Evolutionary conservation across 768 basidiomycete species (phyloP), one percentile per base, ranked within the genome.

Genomic region (Cystobasidium tubakii): DNA sequence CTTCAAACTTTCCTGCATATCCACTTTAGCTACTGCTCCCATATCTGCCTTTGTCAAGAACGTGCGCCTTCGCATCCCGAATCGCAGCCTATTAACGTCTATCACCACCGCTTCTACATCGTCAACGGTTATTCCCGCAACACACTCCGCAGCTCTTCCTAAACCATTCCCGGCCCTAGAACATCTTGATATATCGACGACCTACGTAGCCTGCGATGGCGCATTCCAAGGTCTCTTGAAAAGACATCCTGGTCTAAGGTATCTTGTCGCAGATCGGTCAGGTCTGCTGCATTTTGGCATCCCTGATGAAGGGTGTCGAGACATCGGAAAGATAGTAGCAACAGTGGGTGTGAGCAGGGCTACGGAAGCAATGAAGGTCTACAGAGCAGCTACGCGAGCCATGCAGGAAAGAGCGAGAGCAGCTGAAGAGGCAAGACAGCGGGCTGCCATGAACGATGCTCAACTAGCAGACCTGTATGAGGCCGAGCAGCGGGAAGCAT

Each of bases 261-360:
- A 90, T 77, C 82, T 96, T 50, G 82, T 93, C 25, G 79, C 92
- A 23, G 92, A 95, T 77, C 84, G 83, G 4, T 90, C 89, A 77
- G 81, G 83, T 1, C 78, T 87, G 13, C 81, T 88, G 63, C 84
- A 86, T 4, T 85, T 83, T 1, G 86, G 86, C 1, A 77, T 75
- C 12, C 54, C 62, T 21, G 75, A 75, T 1, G 74, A 77, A 29
- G 36, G 33, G 23, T 71, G 69, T 36, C 25, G 25, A 17, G 69
- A 57, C 21, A 60, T 71, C 39, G 69, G 69, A 17, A 55, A 44
- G 17, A 25, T 60, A 23, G 44, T 71, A 10, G 69, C 69, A 7
- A 71, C 46, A 57, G 31, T 67, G 63, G 0, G 77, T 65, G n/a
- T 46, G 64, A 17, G 55, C 54, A 6, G 76, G 73, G 23, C 34